phyloP scores from a whole-genome alignment of 306 rosid species.

The Prunus mume region DNA sequence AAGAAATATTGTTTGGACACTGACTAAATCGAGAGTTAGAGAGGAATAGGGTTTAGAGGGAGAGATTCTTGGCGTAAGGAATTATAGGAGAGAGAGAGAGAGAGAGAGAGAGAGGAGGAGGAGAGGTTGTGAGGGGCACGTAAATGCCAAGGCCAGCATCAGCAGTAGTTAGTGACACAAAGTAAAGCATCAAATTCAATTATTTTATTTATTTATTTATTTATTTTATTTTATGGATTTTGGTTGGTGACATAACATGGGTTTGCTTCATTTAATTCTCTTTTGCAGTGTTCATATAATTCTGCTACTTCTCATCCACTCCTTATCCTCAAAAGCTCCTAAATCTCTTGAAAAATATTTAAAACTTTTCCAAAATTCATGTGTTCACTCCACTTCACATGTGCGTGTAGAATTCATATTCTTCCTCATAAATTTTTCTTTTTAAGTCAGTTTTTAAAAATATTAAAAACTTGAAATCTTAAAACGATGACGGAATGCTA shows the following conservation, averaged over 20 bases:
- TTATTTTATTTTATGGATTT: background rate
- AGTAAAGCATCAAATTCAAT: constrained; percentile 56
- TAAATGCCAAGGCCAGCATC: constrained; percentile 47
- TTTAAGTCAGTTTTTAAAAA: background rate
- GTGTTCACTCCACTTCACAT: background rate
- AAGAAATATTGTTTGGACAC: constrained; percentile 18
- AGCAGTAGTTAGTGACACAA: constrained; percentile 38
- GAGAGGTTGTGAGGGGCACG: constrained; percentile 59
- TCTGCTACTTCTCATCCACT: constrained; percentile 11
- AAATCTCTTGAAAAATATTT: background rate
- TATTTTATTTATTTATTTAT: background rate
- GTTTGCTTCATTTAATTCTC: constrained; percentile 14
- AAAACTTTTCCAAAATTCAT: background rate
- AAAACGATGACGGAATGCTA: no score
- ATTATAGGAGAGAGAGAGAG: constrained; percentile 11
- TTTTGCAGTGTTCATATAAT: background rate
- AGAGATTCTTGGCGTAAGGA: constrained; percentile 70
- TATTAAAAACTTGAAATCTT: no score
- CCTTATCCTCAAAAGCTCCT: background rate
- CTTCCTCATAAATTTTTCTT: background rate
- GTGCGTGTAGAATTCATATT: background rate
- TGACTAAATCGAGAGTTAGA: constrained; percentile 27
- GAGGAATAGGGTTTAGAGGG: constrained; percentile 25
- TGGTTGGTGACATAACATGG: constrained; percentile 25
- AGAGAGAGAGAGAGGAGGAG: background rate